Evolutionary conservation across 768 basidiomycete genomes (phyloP).

Genomic region (Auricularia cornea): DNA sequence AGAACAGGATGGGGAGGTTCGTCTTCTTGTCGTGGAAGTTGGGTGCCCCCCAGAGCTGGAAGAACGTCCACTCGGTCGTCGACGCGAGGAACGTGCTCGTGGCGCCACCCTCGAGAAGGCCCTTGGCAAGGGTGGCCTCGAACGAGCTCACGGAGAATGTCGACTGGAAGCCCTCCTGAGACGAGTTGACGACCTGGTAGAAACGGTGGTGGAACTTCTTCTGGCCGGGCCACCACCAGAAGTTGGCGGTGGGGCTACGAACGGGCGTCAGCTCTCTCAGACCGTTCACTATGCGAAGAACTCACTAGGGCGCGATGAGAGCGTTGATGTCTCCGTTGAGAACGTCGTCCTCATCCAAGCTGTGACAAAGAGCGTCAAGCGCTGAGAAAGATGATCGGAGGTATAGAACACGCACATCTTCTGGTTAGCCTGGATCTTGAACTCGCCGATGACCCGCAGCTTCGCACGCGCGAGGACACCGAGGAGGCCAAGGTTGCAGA

Average conservation of each 20-base stretch:
- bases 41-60: not conserved
- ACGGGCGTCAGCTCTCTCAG: not conserved
- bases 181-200: conserved; percentile 1
- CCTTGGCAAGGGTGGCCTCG: not conserved
- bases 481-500: not conserved
- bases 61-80: conserved; percentile 1
- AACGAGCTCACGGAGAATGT: not conserved
- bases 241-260: not conserved
- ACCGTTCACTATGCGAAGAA: not conserved
- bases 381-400: not conserved
- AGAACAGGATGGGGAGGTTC: not conserved
- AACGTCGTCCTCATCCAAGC: not conserved
- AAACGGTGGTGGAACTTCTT: conserved; percentile 2
- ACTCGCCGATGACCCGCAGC: not conserved
- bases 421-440: not conserved
- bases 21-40: conserved; percentile 1
- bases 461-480: not conserved
- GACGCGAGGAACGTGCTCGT: not conserved
- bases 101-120: not conserved
- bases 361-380: not conserved
- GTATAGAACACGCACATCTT: not conserved
- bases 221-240: conserved; percentile 1
- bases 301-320: not conserved
- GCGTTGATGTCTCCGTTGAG: not conserved
- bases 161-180: not conserved